phyloP scores from a whole-genome alignment of 2,329 filamentous ascomycete species.

The Coleophoma eucalyptorum region DNA sequence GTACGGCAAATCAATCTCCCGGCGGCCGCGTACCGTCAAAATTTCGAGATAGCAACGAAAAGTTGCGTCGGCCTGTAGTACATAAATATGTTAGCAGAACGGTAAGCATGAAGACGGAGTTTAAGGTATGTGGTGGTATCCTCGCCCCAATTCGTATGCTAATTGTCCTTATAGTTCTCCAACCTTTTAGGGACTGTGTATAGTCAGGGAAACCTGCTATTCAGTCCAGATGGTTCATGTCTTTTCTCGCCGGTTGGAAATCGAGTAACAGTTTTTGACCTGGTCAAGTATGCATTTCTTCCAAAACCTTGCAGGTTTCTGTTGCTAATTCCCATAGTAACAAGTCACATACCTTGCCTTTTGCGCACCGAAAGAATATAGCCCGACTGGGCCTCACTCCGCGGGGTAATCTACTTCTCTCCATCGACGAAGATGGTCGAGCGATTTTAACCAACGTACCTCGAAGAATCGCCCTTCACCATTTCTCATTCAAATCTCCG shows the following conservation, averaged over 20 bases:
- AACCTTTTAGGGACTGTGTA: conserved; percentile 98
- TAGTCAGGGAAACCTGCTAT: conserved; percentile 94
- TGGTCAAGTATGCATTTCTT: conserved; percentile 70
- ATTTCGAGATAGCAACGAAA: conserved; percentile 1
- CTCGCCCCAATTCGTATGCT: conserved; percentile 10
- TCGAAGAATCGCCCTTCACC: conserved; percentile 81
- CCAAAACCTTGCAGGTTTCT: not conserved
- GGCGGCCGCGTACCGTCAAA: conserved; percentile 7
- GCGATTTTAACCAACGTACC: conserved; percentile 90
- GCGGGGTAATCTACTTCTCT: conserved; percentile 85
- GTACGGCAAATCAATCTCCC: conserved; percentile 4
- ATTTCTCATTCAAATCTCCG: conserved; percentile 88
- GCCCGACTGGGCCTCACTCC: conserved; percentile 83
- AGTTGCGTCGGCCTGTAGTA: not conserved
- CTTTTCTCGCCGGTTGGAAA: conserved; percentile 96
- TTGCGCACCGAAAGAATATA: conserved; percentile 93
- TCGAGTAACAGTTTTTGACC: conserved; percentile 90
- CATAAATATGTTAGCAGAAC: conserved; percentile 18
- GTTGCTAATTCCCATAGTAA: conserved; percentile 50
- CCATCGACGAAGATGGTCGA: conserved; percentile 89
- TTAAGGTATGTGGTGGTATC: conserved; percentile 62
- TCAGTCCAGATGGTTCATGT: conserved; percentile 93
- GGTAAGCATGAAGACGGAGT: conserved; percentile 93
- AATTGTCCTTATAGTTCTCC: conserved; percentile 70
- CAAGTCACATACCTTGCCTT: conserved; percentile 82